Percentiles rank a stretch among this genome's conserved stretches.
Conservation (phyloP, 345 rosid species). For the Rhodomyrtus tomentosa region DNA sequence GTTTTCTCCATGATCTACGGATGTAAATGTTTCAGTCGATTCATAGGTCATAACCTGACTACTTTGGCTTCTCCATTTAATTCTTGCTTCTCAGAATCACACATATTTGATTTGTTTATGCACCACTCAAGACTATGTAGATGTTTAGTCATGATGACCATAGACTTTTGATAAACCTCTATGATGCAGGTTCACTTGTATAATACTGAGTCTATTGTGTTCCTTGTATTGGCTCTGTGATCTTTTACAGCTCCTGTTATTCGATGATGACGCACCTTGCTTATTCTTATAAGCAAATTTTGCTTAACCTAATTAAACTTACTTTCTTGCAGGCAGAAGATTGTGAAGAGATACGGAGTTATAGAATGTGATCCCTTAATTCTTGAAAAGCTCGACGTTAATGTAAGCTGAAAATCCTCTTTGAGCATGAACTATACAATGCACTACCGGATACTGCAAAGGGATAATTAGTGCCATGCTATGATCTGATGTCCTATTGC, state of each 20-base stretch:
- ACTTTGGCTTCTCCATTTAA: background rate
- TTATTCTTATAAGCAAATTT: background rate
- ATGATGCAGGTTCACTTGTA: background rate
- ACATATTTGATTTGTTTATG: background rate
- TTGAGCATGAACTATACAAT: background rate
- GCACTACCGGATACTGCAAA: background rate
- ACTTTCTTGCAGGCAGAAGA: slow-evolving; percentile 43
- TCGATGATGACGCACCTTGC: background rate
- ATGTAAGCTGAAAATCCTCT: slow-evolving; percentile 42
- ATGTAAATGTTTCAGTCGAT: background rate
- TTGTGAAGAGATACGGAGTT: slow-evolving; percentile 62
- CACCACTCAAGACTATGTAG: background rate
- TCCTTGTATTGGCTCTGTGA: background rate
- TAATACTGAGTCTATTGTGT: background rate
- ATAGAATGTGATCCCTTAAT: slow-evolving; percentile 79
- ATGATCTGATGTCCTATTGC: background rate
- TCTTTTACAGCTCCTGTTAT: background rate
- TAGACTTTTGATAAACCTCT: background rate
- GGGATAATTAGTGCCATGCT: background rate
- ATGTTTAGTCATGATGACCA: background rate
- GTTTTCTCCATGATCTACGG: background rate
- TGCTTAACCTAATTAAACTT: background rate
- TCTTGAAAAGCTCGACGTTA: slow-evolving; percentile 62
- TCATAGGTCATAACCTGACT: background rate
- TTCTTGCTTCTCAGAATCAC: background rate